Evolutionary conservation across 2,329 filamentous ascomycete genomes (phyloP).

Genomic region (Arthrinium puccinioides): DNA sequence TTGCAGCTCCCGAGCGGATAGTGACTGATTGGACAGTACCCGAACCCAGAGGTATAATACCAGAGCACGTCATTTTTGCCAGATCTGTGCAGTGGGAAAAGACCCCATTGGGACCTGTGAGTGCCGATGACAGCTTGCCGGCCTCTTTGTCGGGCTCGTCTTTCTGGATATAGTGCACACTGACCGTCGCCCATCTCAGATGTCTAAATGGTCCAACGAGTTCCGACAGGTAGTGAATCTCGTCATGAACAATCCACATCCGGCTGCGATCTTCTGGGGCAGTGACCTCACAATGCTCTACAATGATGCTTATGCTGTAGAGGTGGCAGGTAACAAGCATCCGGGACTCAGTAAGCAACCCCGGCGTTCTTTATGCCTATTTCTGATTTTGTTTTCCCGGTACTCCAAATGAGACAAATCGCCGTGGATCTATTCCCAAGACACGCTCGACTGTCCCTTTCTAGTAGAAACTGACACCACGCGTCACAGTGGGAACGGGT

Average conservation of each 20-base stretch:
- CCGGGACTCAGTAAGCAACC: too few relatives aligned
- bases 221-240: conserved; percentile 34
- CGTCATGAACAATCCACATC: conserved; percentile 29
- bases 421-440: too few relatives aligned
- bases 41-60: conserved; percentile 21
- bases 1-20: conserved; percentile 23
- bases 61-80: conserved; percentile 20
- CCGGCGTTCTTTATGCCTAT: too few relatives aligned
- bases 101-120: conserved; percentile 34
- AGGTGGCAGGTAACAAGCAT: conserved; percentile 40
- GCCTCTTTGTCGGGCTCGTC: too few relatives aligned
- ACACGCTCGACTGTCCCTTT: too few relatives aligned
- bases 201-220: conserved; percentile 34
- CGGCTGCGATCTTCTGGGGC: conserved; percentile 54
- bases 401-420: too few relatives aligned
- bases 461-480: too few relatives aligned
- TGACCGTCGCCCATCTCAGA: too few relatives aligned
- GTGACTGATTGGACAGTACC: conserved; percentile 27
- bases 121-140: too few relatives aligned
- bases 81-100: conserved; percentile 31
- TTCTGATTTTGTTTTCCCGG: too few relatives aligned
- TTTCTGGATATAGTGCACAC: too few relatives aligned
- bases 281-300: conserved; percentile 55
- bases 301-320: conserved; percentile 50
- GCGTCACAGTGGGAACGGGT: conserved; percentile 53